Base-by-base conservation (phyloP, 192 early-diverging fungal species). In the Mycoemilia scoparia region DNA sequence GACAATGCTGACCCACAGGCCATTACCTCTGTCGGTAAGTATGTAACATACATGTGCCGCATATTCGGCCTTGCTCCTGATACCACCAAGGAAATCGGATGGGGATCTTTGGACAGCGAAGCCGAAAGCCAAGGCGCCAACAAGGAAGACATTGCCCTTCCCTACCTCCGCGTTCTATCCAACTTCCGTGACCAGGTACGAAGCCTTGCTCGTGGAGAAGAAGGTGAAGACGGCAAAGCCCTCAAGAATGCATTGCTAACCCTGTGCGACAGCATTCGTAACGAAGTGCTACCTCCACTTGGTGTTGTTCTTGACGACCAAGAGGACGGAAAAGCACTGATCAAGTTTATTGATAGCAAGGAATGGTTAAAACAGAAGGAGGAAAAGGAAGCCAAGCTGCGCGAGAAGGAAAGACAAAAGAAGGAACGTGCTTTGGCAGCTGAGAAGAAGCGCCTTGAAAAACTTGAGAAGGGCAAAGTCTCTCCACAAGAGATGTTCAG, bases 291-390 rank as follows among this genome's bases (percentile, higher is more conserved):
- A 23, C 76, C 84, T 10, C 73, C 82, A 26, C 57, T 92, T n/a
- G 86, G 86, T 16, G 79, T 97, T 8, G 67, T 76, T 1, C 63
- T 97, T 38, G 93, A 92, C 46, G 93, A 97, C 59, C 82, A 84
- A 38, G 93, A 89, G 36, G 87, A 85, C 51, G 88, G 89, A 18
- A 77, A 70, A 36, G 89, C 93, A 1, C 64, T 95, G 42, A 77
- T 92, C 52, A 97, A 92, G 57, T 60, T 95, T 39, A 77, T 83
- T 8, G 77, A 82, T 40, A 71, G 73, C 7, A 69, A 74, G 30
- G 75, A 76, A 56, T 34, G 75, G 18, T 61, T 54, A 21, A 81
- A 62, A 31, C 65, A 85, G 59, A 37, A 69, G 3, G 60, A 67
- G 20, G 52, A 73, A 13, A 57, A 73, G 41, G 74, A 70, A 7